Base-by-base conservation (phyloP, 768 basidiomycete genomes). In the Nidularia pulvinata region DNA sequence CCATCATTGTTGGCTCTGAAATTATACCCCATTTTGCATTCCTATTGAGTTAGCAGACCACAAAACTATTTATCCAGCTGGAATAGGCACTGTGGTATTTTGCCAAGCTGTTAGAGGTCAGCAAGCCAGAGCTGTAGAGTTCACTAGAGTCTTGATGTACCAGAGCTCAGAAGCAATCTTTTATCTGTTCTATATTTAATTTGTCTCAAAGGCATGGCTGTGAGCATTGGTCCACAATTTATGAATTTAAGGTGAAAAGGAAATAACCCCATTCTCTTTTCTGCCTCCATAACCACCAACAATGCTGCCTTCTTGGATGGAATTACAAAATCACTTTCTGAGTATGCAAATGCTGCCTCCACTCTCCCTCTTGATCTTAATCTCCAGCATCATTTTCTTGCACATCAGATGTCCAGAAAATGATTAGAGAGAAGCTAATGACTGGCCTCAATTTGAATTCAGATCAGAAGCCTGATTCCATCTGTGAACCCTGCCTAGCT, bases 371-470 rank as follows among this genome's bases (percentile, higher is more conserved):
- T 68, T 13, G 63, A 62, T 49, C 52, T 62, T 6, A 25, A 11
- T 5, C 55, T 66, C 4, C 68, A 67, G 66, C 72, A 73, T 58
- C 55, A 55, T 32, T 57, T 67, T n/a, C 61, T 60, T 36, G 64
- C 54, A 6, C 72, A 73, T 53, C 51, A 25, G 60, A 55, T 22
- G 51, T 61, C 33, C 50, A 55, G 19, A 50, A 19, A 19, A 42
- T 59, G 46, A 48, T 46, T 6, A 35, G 45, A 13, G 22, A 58
- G 30, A 39, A 50, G 7, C 48, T 56, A 11, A 56, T 61, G 36
- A 49, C 45, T 32, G 58, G 62, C n/a, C 43, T 59, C 33, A 51
- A 51, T 42, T 48, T 64, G 14, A 49, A 51, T 32, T 58, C 50
- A 5, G 53, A 51, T 7, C 25, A 13, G 7, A n/a, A 25, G 32